A percentile compares a stretch with the other conserved stretches of the same genome.
Evolutionary conservation across 73 alveolate species (phyloP).

Genomic region (Urostyla sp.): DNA sequence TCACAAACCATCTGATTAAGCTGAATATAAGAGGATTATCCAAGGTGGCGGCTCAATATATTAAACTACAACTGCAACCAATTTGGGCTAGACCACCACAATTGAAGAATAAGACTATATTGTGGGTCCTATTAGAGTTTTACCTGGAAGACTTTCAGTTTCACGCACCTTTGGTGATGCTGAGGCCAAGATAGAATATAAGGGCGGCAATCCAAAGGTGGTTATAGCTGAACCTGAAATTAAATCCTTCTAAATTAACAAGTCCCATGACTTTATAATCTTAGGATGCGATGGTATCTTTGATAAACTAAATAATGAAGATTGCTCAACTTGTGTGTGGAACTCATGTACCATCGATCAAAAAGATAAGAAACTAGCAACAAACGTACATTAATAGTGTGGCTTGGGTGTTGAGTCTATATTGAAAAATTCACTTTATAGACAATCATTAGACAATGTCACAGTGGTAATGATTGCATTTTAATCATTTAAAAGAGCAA

Average conservation of each 20-base stretch:
- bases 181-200: constrained; percentile 68
- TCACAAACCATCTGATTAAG: constrained; percentile 90
- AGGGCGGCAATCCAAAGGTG: constrained; percentile 73
- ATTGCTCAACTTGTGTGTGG: constrained; percentile 76
- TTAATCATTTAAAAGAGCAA: constrained; percentile 45
- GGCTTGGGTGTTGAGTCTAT: constrained; percentile 87
- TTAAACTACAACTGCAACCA: constrained; percentile 29
- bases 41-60: constrained; percentile 89
- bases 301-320: constrained; percentile 82
- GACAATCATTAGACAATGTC: constrained; percentile 86
- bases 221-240: constrained; percentile 80
- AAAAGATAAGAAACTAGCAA: constrained; percentile 47
- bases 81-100: not conserved
- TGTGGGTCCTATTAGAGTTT: constrained; percentile 73
- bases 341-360: constrained; percentile 53
- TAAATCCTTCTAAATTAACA: constrained; percentile 69
- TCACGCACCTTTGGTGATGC: constrained; percentile 85
- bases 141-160: constrained; percentile 82
- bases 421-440: constrained; percentile 76
- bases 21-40: constrained; percentile 81
- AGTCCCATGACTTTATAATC: constrained; percentile 81
- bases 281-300: constrained; percentile 92
- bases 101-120: constrained; percentile 26
- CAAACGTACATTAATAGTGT: constrained; percentile 78
- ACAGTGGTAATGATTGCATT: constrained; percentile 80